Evolutionary conservation across 352 stramenopile genomes (phyloP).

Genomic region (Globisporangium uncinulatum): DNA sequence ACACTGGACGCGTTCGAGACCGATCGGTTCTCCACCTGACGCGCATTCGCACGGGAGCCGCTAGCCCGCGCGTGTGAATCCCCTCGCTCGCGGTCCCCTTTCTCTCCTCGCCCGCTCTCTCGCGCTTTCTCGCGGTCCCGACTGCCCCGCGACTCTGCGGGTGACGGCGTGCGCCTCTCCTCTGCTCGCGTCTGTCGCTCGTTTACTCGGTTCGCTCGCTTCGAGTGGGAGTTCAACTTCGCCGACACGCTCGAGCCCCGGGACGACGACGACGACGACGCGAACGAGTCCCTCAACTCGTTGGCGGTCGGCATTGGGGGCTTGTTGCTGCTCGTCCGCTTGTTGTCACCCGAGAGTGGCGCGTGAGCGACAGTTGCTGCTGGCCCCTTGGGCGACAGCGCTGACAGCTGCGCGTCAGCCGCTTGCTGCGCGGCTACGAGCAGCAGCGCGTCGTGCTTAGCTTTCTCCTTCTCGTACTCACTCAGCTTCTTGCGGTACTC

Average conservation of each 20-base stretch:
- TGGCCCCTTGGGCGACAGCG: background rate
- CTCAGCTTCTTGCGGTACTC: constrained; percentile 67
- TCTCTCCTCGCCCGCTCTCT: constrained; percentile 18
- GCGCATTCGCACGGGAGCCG: constrained; percentile 8
- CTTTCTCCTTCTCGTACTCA: constrained; percentile 67
- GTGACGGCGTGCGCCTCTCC: constrained; percentile 24
- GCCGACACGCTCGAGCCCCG: constrained; percentile 10
- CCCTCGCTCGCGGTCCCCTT: constrained; percentile 2
- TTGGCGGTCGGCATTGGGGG: background rate
- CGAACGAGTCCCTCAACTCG: constrained; percentile 16
- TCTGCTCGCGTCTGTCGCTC: constrained; percentile 11
- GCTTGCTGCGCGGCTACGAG: constrained; percentile 8
- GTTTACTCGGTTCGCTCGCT: background rate
- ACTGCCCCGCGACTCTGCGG: constrained; percentile 14
- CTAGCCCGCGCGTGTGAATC: constrained; percentile 6
- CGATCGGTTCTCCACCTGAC: constrained; percentile 10
- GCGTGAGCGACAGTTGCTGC: constrained; percentile 1
- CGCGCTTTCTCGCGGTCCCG: constrained; percentile 9
- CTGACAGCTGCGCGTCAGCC: constrained; percentile 1
- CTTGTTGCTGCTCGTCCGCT: constrained; percentile 3
- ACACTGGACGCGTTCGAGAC: constrained; percentile 9
- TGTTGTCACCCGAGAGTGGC: background rate
- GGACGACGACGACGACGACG: constrained; percentile 12
- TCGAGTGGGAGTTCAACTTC: constrained; percentile 8
- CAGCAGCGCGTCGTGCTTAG: constrained; percentile 20